Evolutionary conservation across 345 rosid species (phyloP), one percentile per base, ranked within the genome.

Genomic region (Syzygium jambos): DNA sequence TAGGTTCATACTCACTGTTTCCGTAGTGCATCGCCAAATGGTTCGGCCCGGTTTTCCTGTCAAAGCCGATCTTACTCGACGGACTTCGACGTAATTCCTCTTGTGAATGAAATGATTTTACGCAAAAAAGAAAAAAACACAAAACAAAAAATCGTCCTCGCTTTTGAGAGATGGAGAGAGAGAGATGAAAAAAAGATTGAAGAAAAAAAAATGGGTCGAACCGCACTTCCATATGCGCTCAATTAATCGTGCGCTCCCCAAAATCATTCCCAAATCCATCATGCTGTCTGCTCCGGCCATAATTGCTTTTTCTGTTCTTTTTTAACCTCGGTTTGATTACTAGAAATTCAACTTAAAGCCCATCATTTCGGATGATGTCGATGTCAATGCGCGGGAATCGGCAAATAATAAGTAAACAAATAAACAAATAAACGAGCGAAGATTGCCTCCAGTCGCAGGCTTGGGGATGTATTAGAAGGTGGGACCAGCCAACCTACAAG

Each of bases 1-100:
- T 57, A 0, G 29, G 29, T 25, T 0, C 63, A 0, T 57, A 10
- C 63, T 25, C 10, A 25, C 0, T 11, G 11, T 23, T 25, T 57
- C 63, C 63, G 29, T 57, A 57, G 29, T 14, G 3, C 65, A 25
- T 57, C 65, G 27, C 25, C 65, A 0, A 25, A 57, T 27, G 65
- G 25, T 25, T 57, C 11, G 65, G 65, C 65, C 61, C 23, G 5
- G 61, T 56, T 56, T n/a, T 56, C 68, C 12, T 5, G 30, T 59
- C 68, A 14, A 59, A 27, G 30, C 17, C 5, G 68, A 59, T 59
- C 68, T 29, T 59, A 7, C 30, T 12, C 15, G 68, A 61, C n/a
- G 73, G 9, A 30, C 17, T n/a, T 1, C 14, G 73, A 0, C 27
- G 68, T 61, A 61, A 61, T 61, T 61, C 27, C 68, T 6, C 17